Evolutionary conservation across 192 early-diverging fungal genomes (phyloP).

Genomic region (Backusella psychrophila): DNA sequence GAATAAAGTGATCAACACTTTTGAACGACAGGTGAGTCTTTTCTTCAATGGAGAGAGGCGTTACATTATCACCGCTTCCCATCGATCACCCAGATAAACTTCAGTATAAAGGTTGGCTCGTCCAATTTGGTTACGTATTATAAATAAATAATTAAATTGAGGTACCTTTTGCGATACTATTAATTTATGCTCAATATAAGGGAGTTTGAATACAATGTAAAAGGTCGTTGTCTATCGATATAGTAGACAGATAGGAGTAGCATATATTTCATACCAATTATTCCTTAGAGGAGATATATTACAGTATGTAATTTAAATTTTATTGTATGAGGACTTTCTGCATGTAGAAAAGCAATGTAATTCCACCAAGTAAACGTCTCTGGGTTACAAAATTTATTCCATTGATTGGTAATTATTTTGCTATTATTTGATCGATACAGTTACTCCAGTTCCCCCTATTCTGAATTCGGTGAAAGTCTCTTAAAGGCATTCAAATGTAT

Average conservation of each 20-base stretch:
- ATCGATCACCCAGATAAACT: not conserved
- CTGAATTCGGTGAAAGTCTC: too few relatives aligned
- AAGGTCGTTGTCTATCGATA: not conserved
- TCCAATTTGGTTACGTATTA: not conserved
- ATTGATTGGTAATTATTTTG: not conserved
- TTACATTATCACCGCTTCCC: not conserved
- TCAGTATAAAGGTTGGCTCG: not conserved
- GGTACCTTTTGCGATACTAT: not conserved
- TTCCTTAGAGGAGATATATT: not conserved
- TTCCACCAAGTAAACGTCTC: not conserved
- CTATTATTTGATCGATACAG: too few relatives aligned
- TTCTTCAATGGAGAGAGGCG: not conserved
- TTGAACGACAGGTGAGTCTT: not conserved
- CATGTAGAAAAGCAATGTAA: not conserved
- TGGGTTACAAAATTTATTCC: not conserved
- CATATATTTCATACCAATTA: not conserved
- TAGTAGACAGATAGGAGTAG: not conserved
- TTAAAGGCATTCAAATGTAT: too few relatives aligned
- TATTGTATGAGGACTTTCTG: not conserved
- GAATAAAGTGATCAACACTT: not conserved
- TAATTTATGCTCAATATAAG: not conserved
- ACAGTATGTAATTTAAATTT: not conserved
- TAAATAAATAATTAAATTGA: not conserved
- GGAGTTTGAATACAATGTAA: not conserved
- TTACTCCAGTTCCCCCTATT: too few relatives aligned